Evolutionary conservation across 345 rosid genomes (phyloP).

Genomic region (Punica granatum): DNA sequence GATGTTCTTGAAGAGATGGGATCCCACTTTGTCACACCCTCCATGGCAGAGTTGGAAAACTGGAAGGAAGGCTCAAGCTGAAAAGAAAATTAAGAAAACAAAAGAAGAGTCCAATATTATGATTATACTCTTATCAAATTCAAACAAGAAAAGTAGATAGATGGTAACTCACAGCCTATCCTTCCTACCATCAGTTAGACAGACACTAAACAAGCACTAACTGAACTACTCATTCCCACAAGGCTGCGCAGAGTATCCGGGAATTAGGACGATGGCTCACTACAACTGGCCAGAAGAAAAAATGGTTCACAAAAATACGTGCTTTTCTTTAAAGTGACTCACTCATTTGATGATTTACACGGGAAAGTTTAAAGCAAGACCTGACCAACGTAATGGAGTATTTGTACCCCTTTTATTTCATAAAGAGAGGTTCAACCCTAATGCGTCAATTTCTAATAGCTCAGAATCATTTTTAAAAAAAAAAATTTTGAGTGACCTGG

Average conservation of each 20-base stretch:
- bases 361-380: no score
- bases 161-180: neutral
- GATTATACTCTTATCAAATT: neutral
- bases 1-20: slow-evolving; percentile 40
- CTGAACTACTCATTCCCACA: neutral
- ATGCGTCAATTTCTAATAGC: no score
- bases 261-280: neutral
- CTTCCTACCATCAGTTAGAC: neutral
- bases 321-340: no score
- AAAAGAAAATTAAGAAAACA: slow-evolving; percentile 7
- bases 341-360: neutral
- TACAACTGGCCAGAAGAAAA: no score
- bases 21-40: slow-evolving; percentile 84
- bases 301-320: no score
- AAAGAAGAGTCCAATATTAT: neutral
- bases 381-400: no score
- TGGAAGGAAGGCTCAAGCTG: slow-evolving; percentile 56
- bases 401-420: neutral
- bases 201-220: neutral
- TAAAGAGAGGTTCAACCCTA: neutral
- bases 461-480: no score
- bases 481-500: no score
- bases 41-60: slow-evolving; percentile 60
- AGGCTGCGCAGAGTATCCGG: neutral
- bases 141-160: neutral